These are phyloP conservation scores for Erysimum cheiranthoides DNA, from an alignment of 345 rosid species.

Conservation along the genomic window DNA sequence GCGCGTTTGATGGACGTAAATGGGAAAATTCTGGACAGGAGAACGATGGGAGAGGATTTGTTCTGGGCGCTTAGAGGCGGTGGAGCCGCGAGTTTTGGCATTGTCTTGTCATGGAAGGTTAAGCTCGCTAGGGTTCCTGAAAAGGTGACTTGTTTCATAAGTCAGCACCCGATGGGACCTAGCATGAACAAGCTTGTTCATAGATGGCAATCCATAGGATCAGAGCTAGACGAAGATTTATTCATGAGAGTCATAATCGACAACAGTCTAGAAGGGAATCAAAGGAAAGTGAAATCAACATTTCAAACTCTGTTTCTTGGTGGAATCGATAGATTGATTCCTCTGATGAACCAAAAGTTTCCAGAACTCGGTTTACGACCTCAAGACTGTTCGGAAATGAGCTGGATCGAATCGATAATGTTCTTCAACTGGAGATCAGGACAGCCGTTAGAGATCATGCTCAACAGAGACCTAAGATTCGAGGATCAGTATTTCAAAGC, in stretches of 20 bases:
- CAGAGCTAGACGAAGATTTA: conserved; percentile 44
- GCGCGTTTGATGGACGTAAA: conserved; percentile 57
- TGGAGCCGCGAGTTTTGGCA: conserved; percentile 52
- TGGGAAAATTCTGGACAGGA: conserved; percentile 53
- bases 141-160: conserved; percentile 48
- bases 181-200: conserved; percentile 39
- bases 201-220: conserved; percentile 42
- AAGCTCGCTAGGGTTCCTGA: conserved; percentile 49
- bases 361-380: conserved; percentile 52
- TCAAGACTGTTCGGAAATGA: conserved; percentile 54
- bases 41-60: conserved; percentile 50
- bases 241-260: conserved; percentile 55
- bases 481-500: conserved; percentile 51
- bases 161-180: conserved; percentile 39
- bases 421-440: conserved; percentile 50
- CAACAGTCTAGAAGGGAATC: conserved; percentile 22
- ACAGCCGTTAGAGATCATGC: conserved; percentile 46
- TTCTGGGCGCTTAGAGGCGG: conserved; percentile 57
- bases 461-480: conserved; percentile 36
- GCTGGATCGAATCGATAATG: conserved; percentile 56
- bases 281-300: conserved; percentile 31
- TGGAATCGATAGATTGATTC: conserved; percentile 42
- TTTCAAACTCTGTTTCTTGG: conserved; percentile 58
- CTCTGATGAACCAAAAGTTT: conserved; percentile 43
- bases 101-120: conserved; percentile 49